Conservation (phyloP, 192 early-diverging fungal genomes). For the Umbelopsis isabellina region DNA sequence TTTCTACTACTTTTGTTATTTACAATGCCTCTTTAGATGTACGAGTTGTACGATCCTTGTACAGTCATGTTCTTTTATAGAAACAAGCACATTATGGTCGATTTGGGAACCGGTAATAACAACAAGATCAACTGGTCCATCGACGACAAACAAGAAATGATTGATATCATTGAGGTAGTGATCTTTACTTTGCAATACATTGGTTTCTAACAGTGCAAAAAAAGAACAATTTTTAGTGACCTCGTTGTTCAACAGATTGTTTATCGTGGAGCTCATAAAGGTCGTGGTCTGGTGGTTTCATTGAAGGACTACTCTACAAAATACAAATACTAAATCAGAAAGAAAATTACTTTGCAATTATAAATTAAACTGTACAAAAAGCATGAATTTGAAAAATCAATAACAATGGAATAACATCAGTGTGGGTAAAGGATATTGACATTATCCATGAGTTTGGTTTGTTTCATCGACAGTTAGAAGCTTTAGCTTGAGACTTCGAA, state of each 20-base stretch:
- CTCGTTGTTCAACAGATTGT: conserved; percentile 56
- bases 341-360: not conserved
- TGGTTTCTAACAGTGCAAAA: not conserved
- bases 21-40: conserved; percentile 72
- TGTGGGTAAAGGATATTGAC: not conserved
- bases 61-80: conserved; percentile 97
- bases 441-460: not conserved
- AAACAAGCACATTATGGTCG: conserved; percentile 99
- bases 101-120: conserved; percentile 99
- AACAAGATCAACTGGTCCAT: conserved; percentile 99
- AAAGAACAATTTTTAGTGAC: not conserved
- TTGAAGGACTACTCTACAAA: conserved; percentile 98
- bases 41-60: conserved; percentile 98
- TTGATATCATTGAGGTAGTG: conserved; percentile 79
- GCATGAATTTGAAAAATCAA: not conserved
- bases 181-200: not conserved
- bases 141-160: conserved; percentile 94
- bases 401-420: not conserved
- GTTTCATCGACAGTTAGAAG: not conserved
- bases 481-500: conserved; percentile 26
- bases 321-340: conserved; percentile 83
- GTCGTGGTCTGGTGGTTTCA: conserved; percentile 95
- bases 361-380: conserved; percentile 20
- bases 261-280: conserved; percentile 93
- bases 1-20: not conserved